Conservation (phyloP, 768 basidiomycete genomes). For the Filobasidium floriforme region DNA sequence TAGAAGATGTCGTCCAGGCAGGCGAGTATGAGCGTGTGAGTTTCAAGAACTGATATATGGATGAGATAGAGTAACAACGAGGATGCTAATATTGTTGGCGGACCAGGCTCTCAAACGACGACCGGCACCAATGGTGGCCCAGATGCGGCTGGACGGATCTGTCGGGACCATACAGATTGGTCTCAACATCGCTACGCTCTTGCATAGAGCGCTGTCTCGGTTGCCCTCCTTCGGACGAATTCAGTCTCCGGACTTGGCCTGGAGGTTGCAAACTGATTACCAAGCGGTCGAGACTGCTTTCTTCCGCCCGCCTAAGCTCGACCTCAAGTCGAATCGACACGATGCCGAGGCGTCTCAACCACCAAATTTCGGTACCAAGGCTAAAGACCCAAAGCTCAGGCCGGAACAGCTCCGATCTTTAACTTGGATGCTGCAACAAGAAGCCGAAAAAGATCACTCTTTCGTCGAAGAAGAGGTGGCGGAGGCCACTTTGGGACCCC, state of each 20-base stretch:
- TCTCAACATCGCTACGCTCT: conserved; percentile 74
- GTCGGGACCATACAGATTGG: conserved; percentile 71
- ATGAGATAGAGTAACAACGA: not conserved
- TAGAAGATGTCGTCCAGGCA: conserved; percentile 79
- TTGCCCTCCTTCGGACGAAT: conserved; percentile 57
- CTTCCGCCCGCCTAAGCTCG: conserved; percentile 53
- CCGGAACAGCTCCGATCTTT: conserved; percentile 82
- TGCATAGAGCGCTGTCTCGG: conserved; percentile 76
- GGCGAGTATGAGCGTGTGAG: conserved; percentile 70
- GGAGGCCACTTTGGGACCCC: conserved; percentile 72
- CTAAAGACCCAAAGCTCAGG: conserved; percentile 56
- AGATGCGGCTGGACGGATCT: conserved; percentile 55
- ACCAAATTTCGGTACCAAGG: conserved; percentile 54
- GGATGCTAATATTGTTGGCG: conserved; percentile 7
- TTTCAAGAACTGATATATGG: not conserved
- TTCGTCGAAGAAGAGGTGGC: conserved; percentile 93
- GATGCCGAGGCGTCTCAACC: conserved; percentile 70
- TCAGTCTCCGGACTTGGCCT: conserved; percentile 55
- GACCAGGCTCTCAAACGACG: conserved; percentile 63
- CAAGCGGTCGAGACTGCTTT: conserved; percentile 34
- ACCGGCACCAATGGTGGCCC: conserved; percentile 77
- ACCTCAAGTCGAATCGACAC: conserved; percentile 60
- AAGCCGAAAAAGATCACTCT: conserved; percentile 55
- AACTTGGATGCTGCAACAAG: conserved; percentile 84
- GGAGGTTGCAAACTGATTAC: conserved; percentile 76